Conservation (phyloP, 1,284 basidiomycete species). For the Fomitopsis schrenkii region DNA sequence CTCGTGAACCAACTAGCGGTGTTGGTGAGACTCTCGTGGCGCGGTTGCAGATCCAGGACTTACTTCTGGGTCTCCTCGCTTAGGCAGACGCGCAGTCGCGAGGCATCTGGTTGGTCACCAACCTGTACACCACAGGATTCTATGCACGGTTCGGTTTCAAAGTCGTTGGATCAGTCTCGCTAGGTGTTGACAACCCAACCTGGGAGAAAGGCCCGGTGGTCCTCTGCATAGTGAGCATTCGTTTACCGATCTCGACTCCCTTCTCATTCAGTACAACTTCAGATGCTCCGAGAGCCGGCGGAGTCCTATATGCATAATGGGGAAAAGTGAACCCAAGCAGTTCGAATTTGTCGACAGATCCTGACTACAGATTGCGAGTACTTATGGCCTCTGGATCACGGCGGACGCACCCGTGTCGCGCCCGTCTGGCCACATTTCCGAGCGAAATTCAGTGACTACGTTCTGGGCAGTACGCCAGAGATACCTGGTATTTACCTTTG, state of each 20-base stretch:
- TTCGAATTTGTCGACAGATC: no score
- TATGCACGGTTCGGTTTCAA: slow-evolving; percentile 12
- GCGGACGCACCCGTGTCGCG: no score
- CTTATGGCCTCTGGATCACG: no score
- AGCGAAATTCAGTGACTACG: no score
- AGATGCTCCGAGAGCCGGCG: background rate
- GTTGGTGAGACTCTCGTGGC: background rate
- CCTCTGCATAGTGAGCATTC: background rate
- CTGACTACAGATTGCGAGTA: no score
- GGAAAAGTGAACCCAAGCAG: background rate
- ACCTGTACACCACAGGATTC: background rate
- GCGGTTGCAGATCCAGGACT: background rate
- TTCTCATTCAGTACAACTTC: background rate
- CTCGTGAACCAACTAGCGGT: background rate
- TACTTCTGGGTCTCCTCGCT: background rate
- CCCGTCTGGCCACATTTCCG: no score
- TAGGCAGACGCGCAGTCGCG: slow-evolving; percentile 3
- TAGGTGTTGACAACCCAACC: slow-evolving; percentile 10
- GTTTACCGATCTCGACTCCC: background rate
- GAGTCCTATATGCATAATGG: background rate
- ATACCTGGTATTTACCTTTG: no score
- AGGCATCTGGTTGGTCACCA: background rate
- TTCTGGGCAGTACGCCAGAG: no score
- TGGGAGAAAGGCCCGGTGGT: slow-evolving; percentile 8
- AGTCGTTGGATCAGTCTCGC: background rate